These are phyloP conservation scores for Piromyces finnis DNA, from an alignment of 192 early-diverging fungal genomes.

Conservation along the genomic window DNA sequence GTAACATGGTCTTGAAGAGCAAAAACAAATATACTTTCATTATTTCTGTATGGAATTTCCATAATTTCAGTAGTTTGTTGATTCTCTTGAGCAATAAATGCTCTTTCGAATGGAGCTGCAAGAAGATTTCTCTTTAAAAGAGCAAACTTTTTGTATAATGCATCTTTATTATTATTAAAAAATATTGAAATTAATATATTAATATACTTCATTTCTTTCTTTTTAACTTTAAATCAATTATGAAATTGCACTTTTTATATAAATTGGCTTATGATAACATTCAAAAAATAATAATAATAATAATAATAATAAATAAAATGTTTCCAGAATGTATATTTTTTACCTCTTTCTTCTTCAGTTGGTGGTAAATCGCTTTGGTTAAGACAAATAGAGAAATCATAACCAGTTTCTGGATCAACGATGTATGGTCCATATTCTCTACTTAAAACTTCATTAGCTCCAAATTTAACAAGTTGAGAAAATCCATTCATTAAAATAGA, in stretches of 20 bases:
- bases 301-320: no score
- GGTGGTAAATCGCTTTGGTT: background rate
- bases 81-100: slow-evolving; percentile 62
- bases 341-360: background rate
- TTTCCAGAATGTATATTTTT: no score
- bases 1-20: slow-evolving; percentile 86
- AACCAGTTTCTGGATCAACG: slow-evolving; percentile 36
- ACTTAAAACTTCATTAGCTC: slow-evolving; percentile 64
- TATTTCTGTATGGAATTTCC: slow-evolving; percentile 84
- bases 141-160: slow-evolving; percentile 61
- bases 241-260: no score
- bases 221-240: no score
- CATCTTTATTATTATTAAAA: slow-evolving; percentile 16
- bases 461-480: slow-evolving; percentile 56
- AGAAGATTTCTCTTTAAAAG: slow-evolving; percentile 87
- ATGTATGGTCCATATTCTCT: slow-evolving; percentile 68
- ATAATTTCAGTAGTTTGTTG: slow-evolving; percentile 53
- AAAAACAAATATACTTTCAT: slow-evolving; percentile 84
- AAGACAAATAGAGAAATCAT: slow-evolving; percentile 50
- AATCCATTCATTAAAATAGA: slow-evolving; percentile 77
- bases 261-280: no score
- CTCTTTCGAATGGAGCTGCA: slow-evolving; percentile 80
- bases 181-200: background rate
- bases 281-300: no score
- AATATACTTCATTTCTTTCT: background rate